Conservation (phyloP, 805 yeast genomes). For the Candida maesae region DNA sequence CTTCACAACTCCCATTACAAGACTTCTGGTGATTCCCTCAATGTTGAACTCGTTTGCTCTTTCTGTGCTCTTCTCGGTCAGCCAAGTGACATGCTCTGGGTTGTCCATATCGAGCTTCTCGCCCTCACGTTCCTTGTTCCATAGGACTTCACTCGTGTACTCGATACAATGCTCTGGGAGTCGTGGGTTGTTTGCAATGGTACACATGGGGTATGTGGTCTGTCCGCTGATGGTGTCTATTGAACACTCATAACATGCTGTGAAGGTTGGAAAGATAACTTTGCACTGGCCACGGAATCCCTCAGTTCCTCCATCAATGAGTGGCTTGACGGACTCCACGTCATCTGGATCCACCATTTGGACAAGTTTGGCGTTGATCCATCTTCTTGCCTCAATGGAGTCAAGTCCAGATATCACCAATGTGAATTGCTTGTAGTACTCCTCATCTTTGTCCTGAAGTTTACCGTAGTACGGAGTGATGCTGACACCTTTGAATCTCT, state of each 20-base stretch:
- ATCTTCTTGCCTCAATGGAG: constrained; percentile 83
- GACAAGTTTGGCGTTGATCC: constrained; percentile 74
- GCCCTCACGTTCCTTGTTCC: constrained; percentile 54
- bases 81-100: constrained; percentile 60
- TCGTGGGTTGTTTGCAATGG: constrained; percentile 92
- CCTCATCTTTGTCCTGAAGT: constrained; percentile 59
- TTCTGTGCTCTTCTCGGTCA: constrained; percentile 47
- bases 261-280: constrained; percentile 76
- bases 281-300: constrained; percentile 91
- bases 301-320: constrained; percentile 95
- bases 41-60: constrained; percentile 69
- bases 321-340: constrained; percentile 50
- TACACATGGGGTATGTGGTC: constrained; percentile 82
- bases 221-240: constrained; percentile 61
- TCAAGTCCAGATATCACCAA: constrained; percentile 86
- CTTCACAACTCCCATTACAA: constrained; percentile 85
- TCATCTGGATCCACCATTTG: constrained; percentile 54
- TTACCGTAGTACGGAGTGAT: constrained; percentile 60
- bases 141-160: constrained; percentile 75
- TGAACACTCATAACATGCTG: constrained; percentile 93
- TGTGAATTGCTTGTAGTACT: constrained; percentile 64
- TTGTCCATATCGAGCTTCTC: constrained; percentile 62
- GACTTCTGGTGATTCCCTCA: constrained; percentile 60
- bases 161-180: constrained; percentile 93
- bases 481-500: constrained; percentile 39